Conservation (phyloP, 1,139 yeast species). For the Petasospora fabianii region DNA sequence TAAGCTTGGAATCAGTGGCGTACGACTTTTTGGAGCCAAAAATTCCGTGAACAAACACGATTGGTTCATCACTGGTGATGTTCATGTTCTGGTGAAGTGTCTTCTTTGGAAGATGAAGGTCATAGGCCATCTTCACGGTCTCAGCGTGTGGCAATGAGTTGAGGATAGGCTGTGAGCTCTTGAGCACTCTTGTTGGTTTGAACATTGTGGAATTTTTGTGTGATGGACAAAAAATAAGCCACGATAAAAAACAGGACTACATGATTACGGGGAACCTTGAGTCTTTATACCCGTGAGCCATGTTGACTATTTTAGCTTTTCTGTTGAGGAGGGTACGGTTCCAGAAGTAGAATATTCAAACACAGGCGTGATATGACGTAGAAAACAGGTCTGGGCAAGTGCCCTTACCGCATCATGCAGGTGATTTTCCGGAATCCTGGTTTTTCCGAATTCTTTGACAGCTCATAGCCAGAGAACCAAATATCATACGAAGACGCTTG, state of each 20-base stretch:
- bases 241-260: background rate
- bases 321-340: background rate
- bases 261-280: background rate
- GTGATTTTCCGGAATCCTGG: background rate
- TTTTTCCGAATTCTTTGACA: background rate
- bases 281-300: background rate
- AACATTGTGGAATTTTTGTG: constrained; percentile 12
- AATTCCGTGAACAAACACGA: constrained; percentile 47
- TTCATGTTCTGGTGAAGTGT: constrained; percentile 22
- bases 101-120: constrained; percentile 26
- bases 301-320: background rate
- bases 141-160: constrained; percentile 26
- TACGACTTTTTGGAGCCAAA: constrained; percentile 46
- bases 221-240: background rate
- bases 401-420: background rate
- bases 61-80: constrained; percentile 30
- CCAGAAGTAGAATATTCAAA: background rate
- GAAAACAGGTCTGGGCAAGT: background rate
- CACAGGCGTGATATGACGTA: background rate
- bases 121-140: constrained; percentile 28
- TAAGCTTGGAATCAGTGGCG: constrained; percentile 35
- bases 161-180: constrained; percentile 13
- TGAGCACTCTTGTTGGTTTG: constrained; percentile 17
- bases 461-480: no score
- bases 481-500: no score